A percentile compares a stretch with the other conserved stretches of the same genome.
Conservation (phyloP, 306 rosid genomes). For the Vicia faba region DNA sequence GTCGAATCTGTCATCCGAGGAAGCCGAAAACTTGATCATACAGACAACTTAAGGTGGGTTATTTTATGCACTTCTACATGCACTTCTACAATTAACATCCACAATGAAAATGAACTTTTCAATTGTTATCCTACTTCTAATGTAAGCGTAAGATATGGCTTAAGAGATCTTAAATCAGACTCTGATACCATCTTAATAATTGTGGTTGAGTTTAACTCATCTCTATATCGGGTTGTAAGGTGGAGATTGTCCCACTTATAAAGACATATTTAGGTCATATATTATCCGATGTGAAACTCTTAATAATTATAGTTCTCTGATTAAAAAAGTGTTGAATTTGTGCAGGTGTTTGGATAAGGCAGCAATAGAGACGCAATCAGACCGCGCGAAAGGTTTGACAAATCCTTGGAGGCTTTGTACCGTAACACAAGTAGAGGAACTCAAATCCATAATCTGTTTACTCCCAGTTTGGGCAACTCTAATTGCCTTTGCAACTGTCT, state of each 20-base stretch:
- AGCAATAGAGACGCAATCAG: slow-evolving; percentile 51
- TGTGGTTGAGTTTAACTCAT: too few species aligned
- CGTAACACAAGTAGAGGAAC: slow-evolving; percentile 86
- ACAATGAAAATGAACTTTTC: slow-evolving; percentile 11
- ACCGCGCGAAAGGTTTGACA: slow-evolving; percentile 35
- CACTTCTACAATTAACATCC: neutral
- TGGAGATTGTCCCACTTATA: too few species aligned
- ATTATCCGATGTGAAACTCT: too few species aligned
- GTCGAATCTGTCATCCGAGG: slow-evolving; percentile 70
- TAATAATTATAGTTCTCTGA: neutral
- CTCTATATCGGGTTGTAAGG: too few species aligned
- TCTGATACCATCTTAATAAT: too few species aligned
- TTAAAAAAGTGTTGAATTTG: slow-evolving; percentile 30
- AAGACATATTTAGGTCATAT: too few species aligned
- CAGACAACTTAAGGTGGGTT: slow-evolving; percentile 58
- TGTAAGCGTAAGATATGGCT: neutral
- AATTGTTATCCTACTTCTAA: neutral
- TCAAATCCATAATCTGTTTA: slow-evolving; percentile 60
- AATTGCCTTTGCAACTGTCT: slow-evolving; percentile 71
- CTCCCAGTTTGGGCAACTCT: slow-evolving; percentile 87
- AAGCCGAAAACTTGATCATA: slow-evolving; percentile 82
- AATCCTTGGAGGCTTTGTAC: slow-evolving; percentile 81
- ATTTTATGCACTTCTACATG: neutral
- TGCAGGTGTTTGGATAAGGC: slow-evolving; percentile 82
- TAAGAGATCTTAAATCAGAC: too few species aligned